Percentiles rank a stretch among this genome's conserved stretches.
phyloP scores from a whole-genome alignment of 163 green algal species.

The Scenedesmus sp. region DNA sequence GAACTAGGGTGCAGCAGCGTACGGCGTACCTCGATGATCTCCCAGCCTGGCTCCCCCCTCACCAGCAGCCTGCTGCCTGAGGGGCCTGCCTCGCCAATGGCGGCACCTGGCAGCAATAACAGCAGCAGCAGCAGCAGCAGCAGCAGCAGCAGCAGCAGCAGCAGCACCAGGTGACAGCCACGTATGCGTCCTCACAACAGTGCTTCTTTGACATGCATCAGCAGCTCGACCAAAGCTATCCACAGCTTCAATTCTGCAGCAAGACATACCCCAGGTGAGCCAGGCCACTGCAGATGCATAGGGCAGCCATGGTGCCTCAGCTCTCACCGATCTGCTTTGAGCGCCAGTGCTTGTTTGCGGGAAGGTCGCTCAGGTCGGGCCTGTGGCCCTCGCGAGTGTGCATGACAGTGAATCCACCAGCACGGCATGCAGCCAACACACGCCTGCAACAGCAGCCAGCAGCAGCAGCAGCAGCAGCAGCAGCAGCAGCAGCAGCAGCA shows the following conservation, averaged over 20 bases:
- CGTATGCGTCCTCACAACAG: no score
- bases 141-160: not conserved
- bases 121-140: not conserved
- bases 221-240: not conserved
- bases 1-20: not conserved
- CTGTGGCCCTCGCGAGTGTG: constrained; percentile 83
- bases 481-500: constrained; percentile 7
- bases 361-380: constrained; percentile 71
- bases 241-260: no score
- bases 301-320: not conserved
- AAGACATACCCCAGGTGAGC: no score
- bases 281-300: no score
- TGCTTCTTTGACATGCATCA: not conserved
- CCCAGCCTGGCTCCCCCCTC: constrained; percentile 76
- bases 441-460: constrained; percentile 41
- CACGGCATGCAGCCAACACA: constrained; percentile 63
- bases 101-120: constrained; percentile 57
- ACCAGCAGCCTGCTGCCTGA: constrained; percentile 67
- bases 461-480: not conserved
- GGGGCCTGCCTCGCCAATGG: constrained; percentile 69
- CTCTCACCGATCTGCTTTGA: constrained; percentile 68
- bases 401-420: constrained; percentile 65
- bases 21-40: constrained; percentile 66
- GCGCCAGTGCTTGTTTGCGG: constrained; percentile 78
- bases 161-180: not conserved